Evolutionary conservation across 2,329 filamentous ascomycete species (phyloP), one percentile per base, ranked within the genome.

Genomic region (Biscogniauxia sp.): DNA sequence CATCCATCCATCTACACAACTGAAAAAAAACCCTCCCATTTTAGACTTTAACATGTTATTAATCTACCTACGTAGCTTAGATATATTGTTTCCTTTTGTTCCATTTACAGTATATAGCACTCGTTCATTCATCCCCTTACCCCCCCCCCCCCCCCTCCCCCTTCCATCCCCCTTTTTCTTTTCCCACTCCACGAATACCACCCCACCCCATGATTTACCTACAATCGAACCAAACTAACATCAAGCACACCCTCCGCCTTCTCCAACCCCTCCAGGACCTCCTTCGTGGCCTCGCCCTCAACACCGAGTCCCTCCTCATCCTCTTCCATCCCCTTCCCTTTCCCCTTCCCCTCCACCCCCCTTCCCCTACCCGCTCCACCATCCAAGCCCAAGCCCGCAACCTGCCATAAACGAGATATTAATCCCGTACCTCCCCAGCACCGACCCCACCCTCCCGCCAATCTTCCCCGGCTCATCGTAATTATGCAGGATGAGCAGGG

Each of bases 381-480:
- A n/a, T n/a, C 60, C 45, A 61, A 37, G 51, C 69, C 69, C 63
- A 90, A 72, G 17, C 80, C 79, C 2, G 83, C 84, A 1, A 93
- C 91, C 70, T 85, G 87, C n/a, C 91, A 93, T 94, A 72, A 88
- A 92, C 53, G 83, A 84, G 73, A 93, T 91, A 70, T 94, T 94
- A 56, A 94, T 86, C 0, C 85, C 86, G 37, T 88, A 84, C 51
- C 81, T 81, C 0, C 91, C 91, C 26, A 93, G 76, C 57, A 86
- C 81, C 61, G 81, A 86, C 0, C 91, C 91, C 3, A 94, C 90
- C n/a, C n/a, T n/a, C 51, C 87, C 85, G 2, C 91, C 91, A 72
- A 94, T 93, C 80, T 92, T 93, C n/a, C 91, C 91, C 0, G 89
- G 89, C 63, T 87, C 84, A 70, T 94, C 90, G 69, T 91, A 93